Evolutionary conservation across 306 rosid species (phyloP).

Genomic region (Lupinus albus): DNA sequence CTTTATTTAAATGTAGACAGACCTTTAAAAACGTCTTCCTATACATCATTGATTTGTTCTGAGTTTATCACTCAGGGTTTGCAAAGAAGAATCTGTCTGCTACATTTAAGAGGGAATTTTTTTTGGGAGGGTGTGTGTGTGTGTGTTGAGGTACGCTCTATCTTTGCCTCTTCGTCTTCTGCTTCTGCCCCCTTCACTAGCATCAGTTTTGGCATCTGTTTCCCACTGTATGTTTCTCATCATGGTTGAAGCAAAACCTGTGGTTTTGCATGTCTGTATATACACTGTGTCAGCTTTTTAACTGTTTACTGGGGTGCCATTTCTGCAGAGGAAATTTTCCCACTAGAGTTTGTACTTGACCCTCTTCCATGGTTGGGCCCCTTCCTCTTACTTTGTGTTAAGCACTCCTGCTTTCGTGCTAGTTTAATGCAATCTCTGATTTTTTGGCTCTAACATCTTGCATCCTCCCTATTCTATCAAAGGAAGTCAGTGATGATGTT

Average conservation of each 20-base stretch:
- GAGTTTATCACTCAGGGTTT: not conserved
- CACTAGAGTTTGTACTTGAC: not conserved
- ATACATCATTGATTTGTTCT: not conserved
- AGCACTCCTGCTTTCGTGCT: not conserved
- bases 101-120: too few relatives aligned
- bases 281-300: not conserved
- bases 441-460: not conserved
- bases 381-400: not conserved
- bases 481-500: not conserved
- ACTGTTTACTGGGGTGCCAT: not conserved
- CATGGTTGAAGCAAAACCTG: too few relatives aligned
- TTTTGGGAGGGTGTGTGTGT: too few relatives aligned
- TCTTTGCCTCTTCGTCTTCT: too few relatives aligned
- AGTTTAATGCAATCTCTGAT: not conserved
- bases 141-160: too few relatives aligned
- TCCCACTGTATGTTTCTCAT: too few relatives aligned
- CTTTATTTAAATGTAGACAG: constrained; percentile 13
- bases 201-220: too few relatives aligned
- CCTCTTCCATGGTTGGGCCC: not conserved
- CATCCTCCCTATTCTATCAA: not conserved
- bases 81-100: too few relatives aligned
- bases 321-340: not conserved
- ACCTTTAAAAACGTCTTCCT: not conserved
- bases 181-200: too few relatives aligned
- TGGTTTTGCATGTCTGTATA: too few relatives aligned